Evolutionary conservation across 2,329 filamentous ascomycete species (phyloP).

Genomic region (Didymellaceae sp.): DNA sequence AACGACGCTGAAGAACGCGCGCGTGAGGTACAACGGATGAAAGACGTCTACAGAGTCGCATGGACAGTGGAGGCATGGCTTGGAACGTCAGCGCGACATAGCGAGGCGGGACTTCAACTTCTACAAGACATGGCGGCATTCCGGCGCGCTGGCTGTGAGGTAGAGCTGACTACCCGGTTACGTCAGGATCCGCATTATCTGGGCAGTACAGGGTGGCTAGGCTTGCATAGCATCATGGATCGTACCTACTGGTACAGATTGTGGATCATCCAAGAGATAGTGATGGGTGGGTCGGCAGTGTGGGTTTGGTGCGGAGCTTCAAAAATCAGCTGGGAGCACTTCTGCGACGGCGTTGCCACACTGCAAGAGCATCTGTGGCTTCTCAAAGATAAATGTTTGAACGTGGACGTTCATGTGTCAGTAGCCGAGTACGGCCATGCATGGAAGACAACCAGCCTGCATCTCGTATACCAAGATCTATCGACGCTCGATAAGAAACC

Average conservation of each 20-base stretch:
- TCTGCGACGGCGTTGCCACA: slow-evolving; percentile 7
- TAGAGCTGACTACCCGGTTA: neutral
- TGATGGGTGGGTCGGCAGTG: neutral
- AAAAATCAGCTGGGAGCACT: slow-evolving; percentile 3
- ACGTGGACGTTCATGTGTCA: neutral
- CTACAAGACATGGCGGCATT: slow-evolving; percentile 4
- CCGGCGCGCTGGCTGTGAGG: neutral
- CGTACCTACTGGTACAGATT: slow-evolving; percentile 11
- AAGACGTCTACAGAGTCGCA: slow-evolving; percentile 10
- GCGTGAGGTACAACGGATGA: slow-evolving; percentile 16
- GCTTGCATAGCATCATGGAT: slow-evolving; percentile 8
- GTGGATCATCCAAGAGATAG: slow-evolving; percentile 17
- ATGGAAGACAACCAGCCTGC: neutral
- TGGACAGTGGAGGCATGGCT: slow-evolving; percentile 10
- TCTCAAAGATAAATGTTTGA: slow-evolving; percentile 5
- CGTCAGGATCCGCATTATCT: neutral
- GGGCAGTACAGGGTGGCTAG: neutral
- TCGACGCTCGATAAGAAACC: neutral
- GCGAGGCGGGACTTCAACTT: slow-evolving; percentile 1
- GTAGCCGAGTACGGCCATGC: neutral
- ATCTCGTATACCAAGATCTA: neutral
- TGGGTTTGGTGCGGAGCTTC: slow-evolving; percentile 2
- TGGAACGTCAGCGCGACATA: neutral
- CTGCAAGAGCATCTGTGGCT: slow-evolving; percentile 9
- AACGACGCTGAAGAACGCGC: slow-evolving; percentile 4